A percentile compares a stretch with the other conserved stretches of the same genome.
These are phyloP conservation scores for Thielaviopsis euricoi DNA, from an alignment of 2,329 filamentous ascomycete genomes.

Conservation along the genomic window DNA sequence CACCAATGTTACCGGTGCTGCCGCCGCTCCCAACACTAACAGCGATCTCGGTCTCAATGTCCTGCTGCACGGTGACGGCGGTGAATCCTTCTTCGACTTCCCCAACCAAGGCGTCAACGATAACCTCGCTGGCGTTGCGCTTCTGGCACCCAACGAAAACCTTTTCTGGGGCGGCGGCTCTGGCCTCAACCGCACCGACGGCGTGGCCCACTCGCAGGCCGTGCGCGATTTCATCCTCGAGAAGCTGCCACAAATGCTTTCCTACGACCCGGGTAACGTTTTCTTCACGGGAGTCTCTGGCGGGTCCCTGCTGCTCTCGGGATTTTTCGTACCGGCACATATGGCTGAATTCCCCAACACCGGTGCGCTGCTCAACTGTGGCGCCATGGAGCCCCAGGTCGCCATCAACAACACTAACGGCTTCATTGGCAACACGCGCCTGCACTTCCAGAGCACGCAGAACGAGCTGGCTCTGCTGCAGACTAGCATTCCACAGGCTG, in stretches of 20 bases:
- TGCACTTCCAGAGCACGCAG: slow-evolving; percentile 40
- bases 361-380: slow-evolving; percentile 40
- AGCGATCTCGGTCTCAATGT: slow-evolving; percentile 35
- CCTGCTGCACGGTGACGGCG: slow-evolving; percentile 42
- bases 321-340: slow-evolving; percentile 41
- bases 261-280: slow-evolving; percentile 34
- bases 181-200: slow-evolving; percentile 36
- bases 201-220: slow-evolving; percentile 37
- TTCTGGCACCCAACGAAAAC: slow-evolving; percentile 36
- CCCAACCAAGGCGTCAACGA: slow-evolving; percentile 35
- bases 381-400: slow-evolving; percentile 36
- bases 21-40: slow-evolving; percentile 16
- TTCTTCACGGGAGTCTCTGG: slow-evolving; percentile 43
- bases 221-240: slow-evolving; percentile 39
- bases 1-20: slow-evolving; percentile 31
- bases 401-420: slow-evolving; percentile 25
- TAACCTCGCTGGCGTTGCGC: slow-evolving; percentile 33
- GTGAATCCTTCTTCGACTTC: slow-evolving; percentile 41
- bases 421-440: slow-evolving; percentile 28
- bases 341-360: slow-evolving; percentile 32
- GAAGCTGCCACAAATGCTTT: slow-evolving; percentile 33
- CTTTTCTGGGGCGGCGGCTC: slow-evolving; percentile 41
- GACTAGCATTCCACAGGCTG: slow-evolving; percentile 30
- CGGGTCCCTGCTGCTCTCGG: slow-evolving; percentile 34
- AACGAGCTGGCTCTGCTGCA: slow-evolving; percentile 33